Percentiles rank a stretch among this genome's conserved stretches.
These are phyloP conservation scores for Prinsepia uniflora DNA, from an alignment of 306 rosid genomes.

Conservation along the genomic window DNA sequence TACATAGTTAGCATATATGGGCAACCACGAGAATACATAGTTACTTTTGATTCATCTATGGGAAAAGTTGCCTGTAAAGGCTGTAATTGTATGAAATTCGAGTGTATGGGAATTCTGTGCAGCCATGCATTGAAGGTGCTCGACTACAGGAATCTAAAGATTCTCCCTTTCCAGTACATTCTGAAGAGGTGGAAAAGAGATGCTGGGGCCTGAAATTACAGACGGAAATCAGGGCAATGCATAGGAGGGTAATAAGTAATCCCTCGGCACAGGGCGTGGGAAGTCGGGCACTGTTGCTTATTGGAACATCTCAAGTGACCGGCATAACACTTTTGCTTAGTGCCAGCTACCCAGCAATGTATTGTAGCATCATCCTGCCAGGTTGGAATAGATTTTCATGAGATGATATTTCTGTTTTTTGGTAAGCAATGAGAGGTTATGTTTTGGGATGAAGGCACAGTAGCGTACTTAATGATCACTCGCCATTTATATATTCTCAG, in stretches of 20 bases:
- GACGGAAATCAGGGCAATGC: too few relatives aligned
- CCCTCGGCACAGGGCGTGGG: too few relatives aligned
- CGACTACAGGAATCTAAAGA: slow-evolving; percentile 50
- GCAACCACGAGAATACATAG: slow-evolving; percentile 42
- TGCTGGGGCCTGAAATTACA: slow-evolving; percentile 46
- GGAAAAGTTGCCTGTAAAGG: slow-evolving; percentile 47
- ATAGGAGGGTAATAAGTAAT: too few relatives aligned
- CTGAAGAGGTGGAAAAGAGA: slow-evolving; percentile 63
- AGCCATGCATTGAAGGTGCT: slow-evolving; percentile 57
- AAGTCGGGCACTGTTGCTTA: not conserved
- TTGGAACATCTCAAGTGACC: slow-evolving; percentile 8
- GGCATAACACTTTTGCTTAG: too few relatives aligned
- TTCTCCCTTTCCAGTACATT: slow-evolving; percentile 48
- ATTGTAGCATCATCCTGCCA: not conserved
- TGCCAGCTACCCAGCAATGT: not conserved
- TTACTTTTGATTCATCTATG: slow-evolving; percentile 38
- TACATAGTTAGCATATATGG: slow-evolving; percentile 51
- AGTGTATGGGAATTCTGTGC: slow-evolving; percentile 53
- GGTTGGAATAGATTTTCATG: not conserved
- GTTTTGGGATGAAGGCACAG: not conserved
- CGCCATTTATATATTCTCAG: not conserved
- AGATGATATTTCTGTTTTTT: too few relatives aligned
- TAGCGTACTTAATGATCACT: not conserved
- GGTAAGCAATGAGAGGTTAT: too few relatives aligned
- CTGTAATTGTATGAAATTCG: slow-evolving; percentile 65